A percentile compares a stretch with the other conserved stretches of the same genome.
phyloP scores from a whole-genome alignment of 108 stramenopile species.

The Nannochloropsis salina region DNA sequence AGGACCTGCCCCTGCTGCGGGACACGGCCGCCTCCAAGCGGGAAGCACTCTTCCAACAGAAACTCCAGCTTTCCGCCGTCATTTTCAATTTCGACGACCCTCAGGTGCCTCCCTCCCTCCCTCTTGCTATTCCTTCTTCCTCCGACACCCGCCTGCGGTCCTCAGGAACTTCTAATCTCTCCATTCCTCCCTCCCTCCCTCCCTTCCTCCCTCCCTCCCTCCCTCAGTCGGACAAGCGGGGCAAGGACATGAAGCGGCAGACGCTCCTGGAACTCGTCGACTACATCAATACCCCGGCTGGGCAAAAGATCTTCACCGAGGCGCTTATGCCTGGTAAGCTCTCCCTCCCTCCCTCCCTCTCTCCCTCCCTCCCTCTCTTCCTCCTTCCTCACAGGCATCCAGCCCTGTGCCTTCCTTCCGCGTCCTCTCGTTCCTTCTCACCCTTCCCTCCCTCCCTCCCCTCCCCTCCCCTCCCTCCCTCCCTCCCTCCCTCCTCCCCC shows the following conservation, averaged over 20 bases:
- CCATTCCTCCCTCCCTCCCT: slow-evolving; percentile 12
- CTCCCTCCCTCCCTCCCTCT: slow-evolving; percentile 22
- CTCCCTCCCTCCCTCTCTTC: slow-evolving; percentile 1
- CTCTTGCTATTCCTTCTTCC: not conserved
- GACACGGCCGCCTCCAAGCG: slow-evolving; percentile 28
- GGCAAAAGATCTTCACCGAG: slow-evolving; percentile 97
- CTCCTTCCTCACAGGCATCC: slow-evolving; percentile 71
- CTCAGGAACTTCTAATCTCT: not conserved
- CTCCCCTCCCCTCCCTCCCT: not conserved
- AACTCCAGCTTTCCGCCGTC: not conserved
- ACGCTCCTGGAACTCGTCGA: slow-evolving; percentile 95
- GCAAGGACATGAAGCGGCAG: slow-evolving; percentile 89
- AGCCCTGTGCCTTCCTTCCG: too few species aligned
- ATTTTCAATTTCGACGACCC: slow-evolving; percentile 42
- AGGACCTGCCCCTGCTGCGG: slow-evolving; percentile 37
- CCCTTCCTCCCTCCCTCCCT: slow-evolving; percentile 17
- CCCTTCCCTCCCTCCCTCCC: not conserved
- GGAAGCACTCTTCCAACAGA: slow-evolving; percentile 42
- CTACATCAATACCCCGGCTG: slow-evolving; percentile 92
- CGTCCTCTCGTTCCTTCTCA: slow-evolving; percentile 35
- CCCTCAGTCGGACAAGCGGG: slow-evolving; percentile 70
- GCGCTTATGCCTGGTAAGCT: slow-evolving; percentile 13
- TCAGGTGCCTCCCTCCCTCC: not conserved
- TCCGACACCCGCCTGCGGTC: not conserved
- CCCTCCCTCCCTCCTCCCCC: slow-evolving; percentile 4